Evolutionary conservation across 805 yeast genomes (phyloP), one percentile per base, ranked within the genome.

Genomic region (Candida tammaniensis): DNA sequence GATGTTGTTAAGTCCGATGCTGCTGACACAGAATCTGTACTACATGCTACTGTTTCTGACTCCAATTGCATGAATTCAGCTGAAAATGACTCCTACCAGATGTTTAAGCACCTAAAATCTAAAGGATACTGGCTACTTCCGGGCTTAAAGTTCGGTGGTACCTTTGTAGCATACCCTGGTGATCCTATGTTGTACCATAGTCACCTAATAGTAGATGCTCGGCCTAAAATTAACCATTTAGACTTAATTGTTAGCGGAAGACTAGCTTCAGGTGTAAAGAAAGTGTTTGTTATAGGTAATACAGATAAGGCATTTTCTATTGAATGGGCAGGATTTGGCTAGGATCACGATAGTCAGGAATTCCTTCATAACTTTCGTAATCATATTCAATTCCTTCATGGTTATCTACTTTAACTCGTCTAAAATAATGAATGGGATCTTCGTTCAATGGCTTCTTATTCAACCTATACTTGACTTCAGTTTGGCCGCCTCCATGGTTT

Each of bases 271-370:
- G 82, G 89, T 2, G 98, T 91, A 7, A 91, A 93, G 56, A 91
- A 91, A 55, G 66, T 82, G 14, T 84, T 87, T 83, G 74, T 85
- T 13, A 47, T 84, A 7, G 78, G 73, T 17, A 59, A 43, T n/a
- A 54, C 24, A 46, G 37, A 24, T 4, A 32, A 5, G 7, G 27
- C 35, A 12, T 91, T 77, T 51, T 82, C 95, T 5, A 65, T 91
- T 2, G 96, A 91, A 59, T 91, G 98, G 98, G 88, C 98, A 0
- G 97, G 96, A 0, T 91, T 91, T 62, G 97, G 96, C 38, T 87
- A 56, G 42, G 17, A n/a, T n/a, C n/a, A n/a, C n/a, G n/a, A n/a
- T n/a, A n/a, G n/a, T n/a, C n/a, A n/a, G n/a, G n/a, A n/a, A n/a
- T n/a, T n/a, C 47, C n/a, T 52, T 51, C 30, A 18, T 22, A 35